Percentiles rank a stretch among this genome's conserved stretches.
These are phyloP conservation scores for Pestalotiopsis sp. DNA, from an alignment of 2,329 filamentous ascomycete genomes.

Conservation along the genomic window DNA sequence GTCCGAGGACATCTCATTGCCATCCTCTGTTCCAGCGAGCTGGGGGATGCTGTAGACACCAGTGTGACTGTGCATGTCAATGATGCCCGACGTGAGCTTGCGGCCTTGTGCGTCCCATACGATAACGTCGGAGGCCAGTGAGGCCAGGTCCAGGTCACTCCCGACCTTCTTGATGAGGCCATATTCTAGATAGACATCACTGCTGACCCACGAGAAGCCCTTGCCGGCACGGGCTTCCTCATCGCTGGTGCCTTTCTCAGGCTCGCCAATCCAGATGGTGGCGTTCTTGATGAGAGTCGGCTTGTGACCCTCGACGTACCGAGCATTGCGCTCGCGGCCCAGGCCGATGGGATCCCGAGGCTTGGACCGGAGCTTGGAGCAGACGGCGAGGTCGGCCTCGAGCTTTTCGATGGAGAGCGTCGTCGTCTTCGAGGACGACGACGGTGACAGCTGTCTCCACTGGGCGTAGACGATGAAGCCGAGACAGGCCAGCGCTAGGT, in stretches of 20 bases:
- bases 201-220: slow-evolving; percentile 60
- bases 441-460: slow-evolving; percentile 42
- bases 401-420: slow-evolving; percentile 55
- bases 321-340: slow-evolving; percentile 61
- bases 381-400: slow-evolving; percentile 55
- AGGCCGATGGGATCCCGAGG: slow-evolving; percentile 58
- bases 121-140: slow-evolving; percentile 48
- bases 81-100: slow-evolving; percentile 66
- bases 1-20: slow-evolving; percentile 65
- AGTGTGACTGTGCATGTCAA: slow-evolving; percentile 73
- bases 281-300: slow-evolving; percentile 69
- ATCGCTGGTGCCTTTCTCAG: slow-evolving; percentile 50
- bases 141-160: slow-evolving; percentile 26
- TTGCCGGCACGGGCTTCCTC: slow-evolving; percentile 60
- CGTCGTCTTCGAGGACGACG: slow-evolving; percentile 14
- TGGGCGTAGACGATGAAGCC: slow-evolving; percentile 53
- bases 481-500: slow-evolving; percentile 49
- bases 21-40: slow-evolving; percentile 57
- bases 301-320: slow-evolving; percentile 59
- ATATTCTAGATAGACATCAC: slow-evolving; percentile 63
- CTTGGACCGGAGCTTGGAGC: slow-evolving; percentile 55
- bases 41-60: slow-evolving; percentile 61
- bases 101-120: slow-evolving; percentile 63
- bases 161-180: slow-evolving; percentile 62
- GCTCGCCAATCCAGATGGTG: slow-evolving; percentile 68